These are phyloP conservation scores for Emericellopsis cladophorae DNA, from an alignment of 2,329 filamentous ascomycete species.

Conservation along the genomic window DNA sequence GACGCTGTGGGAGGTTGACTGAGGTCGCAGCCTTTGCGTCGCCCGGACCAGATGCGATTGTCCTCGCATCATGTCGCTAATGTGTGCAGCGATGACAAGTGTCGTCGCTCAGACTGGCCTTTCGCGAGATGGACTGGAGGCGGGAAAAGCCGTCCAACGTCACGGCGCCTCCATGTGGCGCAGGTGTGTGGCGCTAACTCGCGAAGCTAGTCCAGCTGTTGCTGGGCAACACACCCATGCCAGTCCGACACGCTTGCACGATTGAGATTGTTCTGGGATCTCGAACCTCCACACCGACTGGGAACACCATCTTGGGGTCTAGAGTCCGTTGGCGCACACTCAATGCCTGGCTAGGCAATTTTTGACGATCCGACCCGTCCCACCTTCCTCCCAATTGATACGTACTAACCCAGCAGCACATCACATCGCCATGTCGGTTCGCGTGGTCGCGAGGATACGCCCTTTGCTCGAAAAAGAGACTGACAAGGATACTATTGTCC, in stretches of 20 bases:
- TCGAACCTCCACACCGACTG: not conserved
- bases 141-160: conserved; percentile 2
- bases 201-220: not conserved
- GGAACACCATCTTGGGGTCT: no score
- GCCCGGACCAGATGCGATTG: conserved; percentile 24
- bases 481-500: conserved; percentile 78
- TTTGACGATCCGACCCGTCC: no score
- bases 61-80: conserved; percentile 25
- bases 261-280: no score
- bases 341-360: no score
- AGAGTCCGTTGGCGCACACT: no score
- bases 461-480: conserved; percentile 77
- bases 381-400: not conserved
- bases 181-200: not conserved
- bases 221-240: not conserved
- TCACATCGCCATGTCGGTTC: conserved; percentile 45
- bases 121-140: not conserved
- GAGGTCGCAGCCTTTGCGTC: conserved; percentile 14
- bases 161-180: not conserved
- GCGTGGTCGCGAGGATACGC: conserved; percentile 82
- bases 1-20: conserved; percentile 20
- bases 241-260: no score
- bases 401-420: conserved; percentile 4
- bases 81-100: not conserved
- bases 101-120: no score